Base-by-base conservation (phyloP, 805 yeast genomes). In the Ogataea pini region DNA sequence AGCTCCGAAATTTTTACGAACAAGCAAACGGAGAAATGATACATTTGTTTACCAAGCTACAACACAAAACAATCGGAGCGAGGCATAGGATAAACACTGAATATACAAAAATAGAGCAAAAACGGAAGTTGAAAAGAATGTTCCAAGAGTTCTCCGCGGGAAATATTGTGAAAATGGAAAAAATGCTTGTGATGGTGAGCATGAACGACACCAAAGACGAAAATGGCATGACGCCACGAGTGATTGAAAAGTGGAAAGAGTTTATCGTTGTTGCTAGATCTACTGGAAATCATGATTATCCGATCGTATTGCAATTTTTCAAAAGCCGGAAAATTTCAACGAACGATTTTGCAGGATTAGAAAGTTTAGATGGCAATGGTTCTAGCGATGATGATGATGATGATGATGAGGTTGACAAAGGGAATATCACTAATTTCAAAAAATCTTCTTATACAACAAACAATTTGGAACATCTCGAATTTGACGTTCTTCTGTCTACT, bases 171-270 rank as follows among this genome's bases (percentile, higher is more conserved):
- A 77, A 80, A 49, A 67, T 78, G 52, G 91, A 86, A 49, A 81
- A 77, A 58, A 81, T 87, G 80, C 69, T 91, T 16, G 88, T 88
- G 0, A 47, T 61, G 37, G 66, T 65, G 1, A 69, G 82, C 68
- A 76, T 82, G 14, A 83, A 42, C 7, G 57, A 54, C 20, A 41
- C 44, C 16, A 45, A 79, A 48, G 69, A 75, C 3, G 47, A 48
- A 1, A 29, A 42, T 2, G 52, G 44, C 1, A 71, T 73, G 20
- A 80, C 79, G 34, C 72, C 87, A 0, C 67, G 85, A 44, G 75
- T 86, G 1, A 51, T 73, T 8, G 91, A 87, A 48, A 68, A 89
- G 41, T 89, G 97, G 94, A 80, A 76, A 51, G 97, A 91, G 61
- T 88, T 82, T 60, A 69, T 81, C 22, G 85, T 86, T 2, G 89